Percentiles rank a stretch among this genome's conserved stretches.
phyloP scores from a whole-genome alignment of 352 stramenopile species.

The Pythium sp. region DNA sequence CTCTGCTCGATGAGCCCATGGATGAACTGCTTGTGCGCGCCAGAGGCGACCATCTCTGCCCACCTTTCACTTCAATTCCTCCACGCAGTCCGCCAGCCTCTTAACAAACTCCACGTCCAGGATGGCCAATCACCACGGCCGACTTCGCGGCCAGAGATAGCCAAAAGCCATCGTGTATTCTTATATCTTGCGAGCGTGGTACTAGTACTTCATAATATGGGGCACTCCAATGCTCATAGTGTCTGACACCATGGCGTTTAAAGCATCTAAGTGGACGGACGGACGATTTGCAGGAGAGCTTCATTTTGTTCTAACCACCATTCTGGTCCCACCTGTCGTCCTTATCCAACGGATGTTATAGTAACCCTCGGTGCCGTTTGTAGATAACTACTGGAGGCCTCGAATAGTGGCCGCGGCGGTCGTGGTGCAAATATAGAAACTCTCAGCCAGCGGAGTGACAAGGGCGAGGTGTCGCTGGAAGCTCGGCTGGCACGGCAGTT shows the following conservation, averaged over 20 bases:
- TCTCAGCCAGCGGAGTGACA: too few species aligned
- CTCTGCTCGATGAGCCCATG: slow-evolving; percentile 63
- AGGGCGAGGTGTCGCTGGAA: too few species aligned
- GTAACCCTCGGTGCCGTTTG: too few species aligned
- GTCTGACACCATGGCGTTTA: background rate
- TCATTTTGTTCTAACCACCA: background rate
- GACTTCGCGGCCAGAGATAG: background rate
- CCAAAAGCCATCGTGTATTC: background rate
- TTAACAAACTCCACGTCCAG: background rate
- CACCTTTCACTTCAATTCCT: background rate
- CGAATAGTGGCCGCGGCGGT: too few species aligned
- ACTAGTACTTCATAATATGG: too few species aligned
- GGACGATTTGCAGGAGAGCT: too few species aligned
- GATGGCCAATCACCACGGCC: background rate
- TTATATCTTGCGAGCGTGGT: background rate
- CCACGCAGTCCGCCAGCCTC: background rate
- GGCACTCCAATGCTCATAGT: background rate
- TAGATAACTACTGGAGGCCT: too few species aligned
- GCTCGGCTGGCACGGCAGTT: too few species aligned
- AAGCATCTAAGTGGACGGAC: too few species aligned
- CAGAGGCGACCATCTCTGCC: background rate
- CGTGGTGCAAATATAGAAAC: too few species aligned
- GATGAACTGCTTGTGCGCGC: slow-evolving; percentile 44
- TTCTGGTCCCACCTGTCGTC: background rate
- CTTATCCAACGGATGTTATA: background rate